These are phyloP conservation scores for Suillus placidus DNA, from an alignment of 768 basidiomycete genomes.

Conservation along the genomic window DNA sequence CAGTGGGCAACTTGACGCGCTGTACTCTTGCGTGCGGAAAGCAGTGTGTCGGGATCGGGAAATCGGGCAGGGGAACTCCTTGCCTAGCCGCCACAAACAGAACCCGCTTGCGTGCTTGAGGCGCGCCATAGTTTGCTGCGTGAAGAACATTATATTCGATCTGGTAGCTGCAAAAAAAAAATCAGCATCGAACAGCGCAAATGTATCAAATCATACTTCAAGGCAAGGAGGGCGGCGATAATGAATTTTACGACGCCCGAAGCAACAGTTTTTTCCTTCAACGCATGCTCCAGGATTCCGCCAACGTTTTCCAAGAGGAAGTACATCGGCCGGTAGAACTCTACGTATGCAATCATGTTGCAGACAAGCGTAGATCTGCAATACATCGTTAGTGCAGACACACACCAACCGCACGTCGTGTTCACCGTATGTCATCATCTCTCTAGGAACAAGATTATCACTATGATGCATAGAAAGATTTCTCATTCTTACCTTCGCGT, in stretches of 20 bases:
- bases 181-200: constrained; percentile 5
- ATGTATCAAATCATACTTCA: constrained; percentile 52
- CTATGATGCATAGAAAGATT: neutral
- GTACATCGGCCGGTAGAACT: constrained; percentile 62
- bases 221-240: constrained; percentile 54
- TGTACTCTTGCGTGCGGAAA: constrained; percentile 36
- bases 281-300: constrained; percentile 56
- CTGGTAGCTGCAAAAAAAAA: constrained; percentile 51
- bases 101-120: constrained; percentile 66
- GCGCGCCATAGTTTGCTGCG: constrained; percentile 71
- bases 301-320: constrained; percentile 76
- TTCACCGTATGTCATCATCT: constrained; percentile 62
- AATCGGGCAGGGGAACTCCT: constrained; percentile 60
- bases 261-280: constrained; percentile 46
- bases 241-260: constrained; percentile 71
- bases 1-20: constrained; percentile 46
- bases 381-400: neutral
- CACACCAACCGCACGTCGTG: neutral
- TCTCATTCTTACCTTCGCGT: constrained; percentile 49
- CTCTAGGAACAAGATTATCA: constrained; percentile 36
- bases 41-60: constrained; percentile 66
- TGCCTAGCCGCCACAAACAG: constrained; percentile 70
- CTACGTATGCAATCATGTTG: constrained; percentile 73
- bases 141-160: constrained; percentile 65
- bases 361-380: constrained; percentile 61